A percentile compares a stretch with the other conserved stretches of the same genome.
Conservation (phyloP, 768 basidiomycete species). For the Tephrocybe sp. region DNA sequence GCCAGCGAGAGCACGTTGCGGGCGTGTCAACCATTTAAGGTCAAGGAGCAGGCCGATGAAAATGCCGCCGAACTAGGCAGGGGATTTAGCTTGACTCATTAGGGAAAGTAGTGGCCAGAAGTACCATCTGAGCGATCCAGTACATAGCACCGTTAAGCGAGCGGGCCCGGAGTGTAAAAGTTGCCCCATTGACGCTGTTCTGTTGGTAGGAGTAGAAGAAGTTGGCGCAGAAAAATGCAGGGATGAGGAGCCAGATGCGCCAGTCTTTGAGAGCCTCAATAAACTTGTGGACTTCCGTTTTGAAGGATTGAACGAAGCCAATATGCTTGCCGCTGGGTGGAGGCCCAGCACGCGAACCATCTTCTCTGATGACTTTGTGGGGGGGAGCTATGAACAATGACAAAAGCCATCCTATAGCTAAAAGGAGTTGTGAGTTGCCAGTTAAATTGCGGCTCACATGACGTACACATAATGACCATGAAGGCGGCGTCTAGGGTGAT, state of each 20-base stretch:
- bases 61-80: slow-evolving; percentile 22
- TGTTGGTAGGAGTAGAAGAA: slow-evolving; percentile 31
- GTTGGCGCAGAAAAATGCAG: slow-evolving; percentile 30
- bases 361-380: slow-evolving; percentile 24
- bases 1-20: slow-evolving; percentile 23
- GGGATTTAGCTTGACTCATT: not conserved
- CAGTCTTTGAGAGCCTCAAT: slow-evolving; percentile 21
- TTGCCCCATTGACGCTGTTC: slow-evolving; percentile 25
- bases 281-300: slow-evolving; percentile 21
- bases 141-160: slow-evolving; percentile 29
- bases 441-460: not conserved
- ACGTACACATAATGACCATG: slow-evolving; percentile 28
- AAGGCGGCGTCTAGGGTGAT: slow-evolving; percentile 23
- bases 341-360: slow-evolving; percentile 22
- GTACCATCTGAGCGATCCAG: slow-evolving; percentile 29
- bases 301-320: slow-evolving; percentile 16
- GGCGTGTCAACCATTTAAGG: slow-evolving; percentile 25
- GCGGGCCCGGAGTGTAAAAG: slow-evolving; percentile 26
- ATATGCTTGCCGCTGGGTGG: slow-evolving; percentile 15
- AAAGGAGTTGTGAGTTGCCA: not conserved
- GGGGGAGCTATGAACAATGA: slow-evolving; percentile 22
- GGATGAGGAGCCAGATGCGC: slow-evolving; percentile 25
- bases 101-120: not conserved
- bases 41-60: slow-evolving; percentile 25
- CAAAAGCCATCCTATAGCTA: slow-evolving; percentile 25